Conservation (phyloP, 1,284 basidiomycete species). For the Coniferiporia sulphurascens region DNA sequence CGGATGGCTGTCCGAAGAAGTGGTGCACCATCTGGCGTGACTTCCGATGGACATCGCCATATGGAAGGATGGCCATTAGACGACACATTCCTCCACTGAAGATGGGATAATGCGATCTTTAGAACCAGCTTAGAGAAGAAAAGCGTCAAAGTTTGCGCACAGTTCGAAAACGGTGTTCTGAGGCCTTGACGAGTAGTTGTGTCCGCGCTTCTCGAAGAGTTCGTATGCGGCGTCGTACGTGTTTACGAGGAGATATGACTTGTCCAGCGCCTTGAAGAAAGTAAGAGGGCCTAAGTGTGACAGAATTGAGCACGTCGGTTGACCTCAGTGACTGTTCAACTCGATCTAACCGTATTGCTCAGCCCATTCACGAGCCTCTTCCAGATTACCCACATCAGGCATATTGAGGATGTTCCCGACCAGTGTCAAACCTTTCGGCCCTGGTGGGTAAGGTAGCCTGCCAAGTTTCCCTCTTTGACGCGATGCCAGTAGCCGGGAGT, state of each 20-base stretch:
- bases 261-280: background rate
- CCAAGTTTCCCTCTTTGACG: too few relatives aligned
- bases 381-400: background rate
- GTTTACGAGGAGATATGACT: constrained; percentile 21
- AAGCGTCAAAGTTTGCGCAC: background rate
- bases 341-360: background rate
- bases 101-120: too few relatives aligned
- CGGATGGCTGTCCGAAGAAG: constrained; percentile 15
- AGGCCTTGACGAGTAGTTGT: constrained; percentile 18
- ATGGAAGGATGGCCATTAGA: too few relatives aligned
- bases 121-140: too few relatives aligned
- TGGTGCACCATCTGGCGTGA: constrained; percentile 24
- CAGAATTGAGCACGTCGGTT: too few relatives aligned
- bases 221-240: constrained; percentile 22
- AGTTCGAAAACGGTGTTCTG: background rate
- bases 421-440: background rate
- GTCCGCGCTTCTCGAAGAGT: constrained; percentile 22
- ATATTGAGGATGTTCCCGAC: background rate
- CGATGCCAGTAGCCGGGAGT: too few relatives aligned
- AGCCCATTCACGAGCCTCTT: background rate
- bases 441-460: background rate
- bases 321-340: too few relatives aligned
- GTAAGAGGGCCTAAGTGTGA: background rate
- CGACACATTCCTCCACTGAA: too few relatives aligned
- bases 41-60: constrained; percentile 24